These are phyloP conservation scores for Apiospora saccharicola DNA, from an alignment of 2,329 filamentous ascomycete genomes.

Conservation along the genomic window DNA sequence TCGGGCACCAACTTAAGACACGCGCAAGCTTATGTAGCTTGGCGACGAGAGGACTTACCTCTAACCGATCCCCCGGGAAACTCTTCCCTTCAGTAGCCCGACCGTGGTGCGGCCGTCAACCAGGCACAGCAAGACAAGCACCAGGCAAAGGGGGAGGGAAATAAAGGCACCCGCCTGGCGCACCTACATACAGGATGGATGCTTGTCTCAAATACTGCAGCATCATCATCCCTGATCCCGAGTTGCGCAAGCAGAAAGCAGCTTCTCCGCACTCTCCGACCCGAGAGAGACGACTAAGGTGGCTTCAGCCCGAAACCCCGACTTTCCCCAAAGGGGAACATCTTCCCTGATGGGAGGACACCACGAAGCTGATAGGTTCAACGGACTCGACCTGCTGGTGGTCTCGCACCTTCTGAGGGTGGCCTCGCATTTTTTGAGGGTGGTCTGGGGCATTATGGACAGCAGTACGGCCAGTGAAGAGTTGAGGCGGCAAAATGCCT, in stretches of 20 bases:
- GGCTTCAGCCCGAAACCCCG: conserved; percentile 1
- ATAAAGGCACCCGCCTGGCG: conserved; percentile 10
- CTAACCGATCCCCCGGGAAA: neutral
- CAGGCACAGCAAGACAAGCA: neutral
- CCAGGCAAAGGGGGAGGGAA: neutral
- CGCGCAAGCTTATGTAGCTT: neutral
- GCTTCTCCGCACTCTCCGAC: neutral
- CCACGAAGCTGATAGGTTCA: neutral
- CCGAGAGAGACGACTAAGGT: neutral
- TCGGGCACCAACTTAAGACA: neutral
- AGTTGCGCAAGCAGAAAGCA: neutral
- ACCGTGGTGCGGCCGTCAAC: neutral
- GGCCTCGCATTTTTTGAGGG: neutral
- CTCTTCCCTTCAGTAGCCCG: neutral
- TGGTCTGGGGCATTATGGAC: neutral
- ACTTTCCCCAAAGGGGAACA: conserved; percentile 1
- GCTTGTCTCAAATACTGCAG: conserved; percentile 1
- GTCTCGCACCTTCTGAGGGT: neutral
- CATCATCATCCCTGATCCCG: neutral
- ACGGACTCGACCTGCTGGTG: neutral
- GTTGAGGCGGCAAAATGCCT: neutral
- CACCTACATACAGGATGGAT: neutral
- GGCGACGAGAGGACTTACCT: neutral
- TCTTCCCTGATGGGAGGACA: neutral
- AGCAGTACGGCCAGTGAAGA: neutral